Base-by-base conservation (phyloP, 257 asterid genomes). In the Gynochthodes officinalis region DNA sequence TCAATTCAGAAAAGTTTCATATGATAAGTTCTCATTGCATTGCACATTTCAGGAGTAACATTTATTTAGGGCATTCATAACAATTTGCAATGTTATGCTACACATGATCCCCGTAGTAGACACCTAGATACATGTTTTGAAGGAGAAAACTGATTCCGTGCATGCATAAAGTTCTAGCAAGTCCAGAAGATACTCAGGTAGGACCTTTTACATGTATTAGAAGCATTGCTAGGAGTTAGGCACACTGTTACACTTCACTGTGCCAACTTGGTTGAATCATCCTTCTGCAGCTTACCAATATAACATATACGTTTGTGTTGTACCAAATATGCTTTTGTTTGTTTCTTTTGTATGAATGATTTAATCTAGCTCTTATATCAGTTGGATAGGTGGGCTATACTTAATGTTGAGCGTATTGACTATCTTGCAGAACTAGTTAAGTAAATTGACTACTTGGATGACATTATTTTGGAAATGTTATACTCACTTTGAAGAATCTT, bases 341-440 rank as follows among this genome's bases (percentile, higher is more conserved):
- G 63, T 43, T 14, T 3, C 16, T 48, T 19, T 12, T 2, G 3
- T 12, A 48, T 11, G n/a, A 4, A 49, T 19, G 15, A 49, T 23
- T n/a, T n/a, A 10, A 9, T 9, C 4, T 6, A 23, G 61, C 32
- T 55, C 32, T 33, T 55, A 55, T 13, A 7, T 30, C 3, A 55
- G 4, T 1, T 14, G 2, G 16, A 25, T 21, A 15, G 54, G 7
- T 13, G n/a, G 54, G 5, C 54, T 49, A 16, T 12, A n/a, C n/a
- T 49, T 49, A 1, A 16, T 15, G 7, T 1, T 5, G 19, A 13
- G n/a, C 16, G 16, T 13, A 49, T n/a, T 48, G 43, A 48, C 46
- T 25, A 62, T 62, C 28, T 23, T 65, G 55, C 30, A 70, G 52
- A 70, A 40, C 42, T 60, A 32, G 55, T 46, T 16, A 55, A 54